Evolutionary conservation across 257 asterid genomes (phyloP).

Genomic region (Ligustrum vulgare): DNA sequence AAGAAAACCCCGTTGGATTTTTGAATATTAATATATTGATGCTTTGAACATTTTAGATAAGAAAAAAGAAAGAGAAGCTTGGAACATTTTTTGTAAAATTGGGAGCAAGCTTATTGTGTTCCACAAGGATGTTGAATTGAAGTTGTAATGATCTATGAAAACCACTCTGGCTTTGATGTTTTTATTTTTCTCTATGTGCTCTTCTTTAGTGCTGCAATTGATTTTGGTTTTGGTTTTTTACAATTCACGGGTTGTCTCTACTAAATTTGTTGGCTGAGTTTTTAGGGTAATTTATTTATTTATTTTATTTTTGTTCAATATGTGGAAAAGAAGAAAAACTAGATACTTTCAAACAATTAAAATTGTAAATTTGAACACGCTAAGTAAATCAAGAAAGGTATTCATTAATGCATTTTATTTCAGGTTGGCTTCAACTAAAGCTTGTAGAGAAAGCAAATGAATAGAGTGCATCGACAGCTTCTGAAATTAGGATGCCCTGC

Average conservation of each 20-base stretch:
- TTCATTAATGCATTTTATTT: conserved; percentile 25
- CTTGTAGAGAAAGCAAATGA: conserved; percentile 88
- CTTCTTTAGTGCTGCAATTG: background rate
- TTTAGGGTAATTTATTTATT: background rate
- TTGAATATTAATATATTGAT: background rate
- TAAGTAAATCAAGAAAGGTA: conserved; percentile 9
- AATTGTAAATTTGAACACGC: too few relatives aligned
- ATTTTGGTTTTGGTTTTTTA: background rate
- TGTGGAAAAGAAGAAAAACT: background rate
- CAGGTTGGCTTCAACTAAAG: conserved; percentile 95
- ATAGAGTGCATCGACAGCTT: conserved; percentile 38
- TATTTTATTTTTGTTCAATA: too few relatives aligned
- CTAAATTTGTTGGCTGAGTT: background rate
- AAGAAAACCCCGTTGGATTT: background rate
- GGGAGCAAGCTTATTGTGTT: background rate
- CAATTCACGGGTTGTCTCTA: background rate
- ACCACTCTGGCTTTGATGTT: background rate
- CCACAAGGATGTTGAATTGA: conserved; percentile 4
- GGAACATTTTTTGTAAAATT: background rate
- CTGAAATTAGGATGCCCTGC: conserved; percentile 52
- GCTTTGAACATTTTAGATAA: background rate
- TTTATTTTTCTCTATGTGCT: background rate
- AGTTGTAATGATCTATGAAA: conserved; percentile 9
- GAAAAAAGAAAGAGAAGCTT: background rate
- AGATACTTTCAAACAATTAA: background rate